phyloP scores from a whole-genome alignment of 1,284 basidiomycete species.

The Neonothopanus nambi region DNA sequence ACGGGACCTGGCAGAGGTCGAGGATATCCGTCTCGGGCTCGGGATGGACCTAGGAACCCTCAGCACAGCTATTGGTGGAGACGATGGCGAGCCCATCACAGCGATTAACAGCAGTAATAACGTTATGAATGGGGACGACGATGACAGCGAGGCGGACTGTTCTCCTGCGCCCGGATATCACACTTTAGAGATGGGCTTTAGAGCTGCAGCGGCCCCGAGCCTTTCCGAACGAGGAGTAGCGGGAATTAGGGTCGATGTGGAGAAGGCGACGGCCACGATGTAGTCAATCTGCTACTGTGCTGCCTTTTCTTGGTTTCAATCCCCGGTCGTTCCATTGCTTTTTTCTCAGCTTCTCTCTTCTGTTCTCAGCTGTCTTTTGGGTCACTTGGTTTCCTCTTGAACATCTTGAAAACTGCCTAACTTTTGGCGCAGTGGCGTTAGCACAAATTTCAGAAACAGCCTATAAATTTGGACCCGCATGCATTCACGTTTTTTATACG shows the following conservation, averaged over 20 bases:
- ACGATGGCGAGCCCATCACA: constrained; percentile 47
- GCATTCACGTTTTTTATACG: too few species aligned
- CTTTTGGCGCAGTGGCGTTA: too few species aligned
- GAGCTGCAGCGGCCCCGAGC: constrained; percentile 34
- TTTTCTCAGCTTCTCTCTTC: too few species aligned
- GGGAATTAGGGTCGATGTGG: constrained; percentile 66
- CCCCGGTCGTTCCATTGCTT: too few species aligned
- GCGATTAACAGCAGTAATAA: constrained; percentile 34
- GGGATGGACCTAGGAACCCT: constrained; percentile 44
- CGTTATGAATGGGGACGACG: constrained; percentile 20
- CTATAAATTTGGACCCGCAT: too few species aligned
- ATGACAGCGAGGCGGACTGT: constrained; percentile 18
- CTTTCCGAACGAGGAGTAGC: constrained; percentile 31
- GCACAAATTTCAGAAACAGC: too few species aligned
- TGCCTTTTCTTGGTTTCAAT: too few species aligned
- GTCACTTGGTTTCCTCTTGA: too few species aligned
- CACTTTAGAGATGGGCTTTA: constrained; percentile 49
- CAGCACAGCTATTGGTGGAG: constrained; percentile 47
- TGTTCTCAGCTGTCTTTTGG: too few species aligned
- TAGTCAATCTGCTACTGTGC: constrained; percentile 20
- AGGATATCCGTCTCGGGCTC: constrained; percentile 48
- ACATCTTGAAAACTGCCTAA: too few species aligned
- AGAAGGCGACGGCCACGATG: constrained; percentile 57
- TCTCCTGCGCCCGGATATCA: constrained; percentile 56
- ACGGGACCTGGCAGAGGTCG: constrained; percentile 55